Base-by-base conservation (phyloP, 345 rosid genomes). In the Linum usitatissimum region DNA sequence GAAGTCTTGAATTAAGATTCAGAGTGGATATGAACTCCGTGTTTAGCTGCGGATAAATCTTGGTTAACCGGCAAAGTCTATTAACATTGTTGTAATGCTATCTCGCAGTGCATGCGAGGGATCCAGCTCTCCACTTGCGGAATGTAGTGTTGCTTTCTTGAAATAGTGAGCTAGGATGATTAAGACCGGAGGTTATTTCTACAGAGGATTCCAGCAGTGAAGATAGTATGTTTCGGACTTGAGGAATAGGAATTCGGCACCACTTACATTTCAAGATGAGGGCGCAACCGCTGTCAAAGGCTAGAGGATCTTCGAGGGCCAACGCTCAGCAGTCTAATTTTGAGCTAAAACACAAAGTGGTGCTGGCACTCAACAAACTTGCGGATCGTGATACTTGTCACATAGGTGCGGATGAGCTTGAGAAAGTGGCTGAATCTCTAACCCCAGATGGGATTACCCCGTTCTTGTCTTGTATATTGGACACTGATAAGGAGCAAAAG, bases 351-450 rank as follows among this genome's bases (percentile, higher is more conserved):
- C 87, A 81, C 64, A 92, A 74, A 73, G 89, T 84, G 66, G 83
- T 81, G 54, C 68, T 70, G 45, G 93, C 96, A 2, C 80, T 92
- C 2, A 87, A 81, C 84, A 92, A 92, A 83, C 72, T 92, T 13
- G 87, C 91, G 0, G 98, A 92, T 75, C 74, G 98, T 65, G 98
- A 92, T 68, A 92, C 96, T 2, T 81, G 87, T 63, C 86, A 83
- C 64, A 70, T 91, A 54, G 98, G 86, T 53, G 87, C 73, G 6
- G 89, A 84, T 12, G 98, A 92, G 74, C 95, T 92, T 57, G 85
- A 87, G 66, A 85, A 74, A 68, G 81, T 76, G 3, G 93, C 89
- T 0, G 83, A 84, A 70, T 55, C 75, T 67, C 67, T 92, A 8
- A 61, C 73, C 23, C 80, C 93, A 0, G 88, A 85, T 55, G 83